Evolutionary conservation across 2,329 filamentous ascomycete genomes (phyloP), one percentile per base, ranked within the genome.

Genomic region (Fusarium austroafricanum): DNA sequence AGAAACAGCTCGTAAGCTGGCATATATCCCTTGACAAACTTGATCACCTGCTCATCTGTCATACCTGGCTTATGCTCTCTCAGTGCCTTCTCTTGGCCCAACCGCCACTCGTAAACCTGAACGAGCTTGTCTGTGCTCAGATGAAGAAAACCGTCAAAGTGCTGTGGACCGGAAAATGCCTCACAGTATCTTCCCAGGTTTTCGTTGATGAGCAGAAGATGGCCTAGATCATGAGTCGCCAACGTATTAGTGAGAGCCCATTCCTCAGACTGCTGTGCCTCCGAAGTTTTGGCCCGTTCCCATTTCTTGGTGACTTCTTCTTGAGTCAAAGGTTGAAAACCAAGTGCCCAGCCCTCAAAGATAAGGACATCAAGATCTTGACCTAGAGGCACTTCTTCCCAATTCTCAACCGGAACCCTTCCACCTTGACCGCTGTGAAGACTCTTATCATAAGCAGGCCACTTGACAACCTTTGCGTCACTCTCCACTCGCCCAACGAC

Each of bases 11-110:
- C 72, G 10, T 75, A 73, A 3, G 66, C 68, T 15, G 70, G 68
- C 71, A 75, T 72, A 18, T 73, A 75, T 3, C 73, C 73, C 47
- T 67, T 61, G 10, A 75, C 72, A 29, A 73, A 73, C 20, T 44
- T 50, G 3, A 71, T 43, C 2, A 73, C 70, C 10, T 69, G 65
- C 26, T 72, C 59, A n/a, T 75, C 71, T 8, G 66, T 60, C 71
- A 75, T 73, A 6, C 70, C 70, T 0, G 71, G 61, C 37, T 70
- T 68, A 9, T 65, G 58, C 29, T 56, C 38, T 15, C 71, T 55
- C 11, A 74, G 29, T 7, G 64, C 72, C 29, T 40, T 60, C 14
- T 73, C 73, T 7, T 71, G 70, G 0, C 50, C 67, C 1, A 72
- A 2, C 7, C 72, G 50, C 73, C 73, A 75, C 10, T 72, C 63